phyloP scores from a whole-genome alignment of 805 yeast species.

The Maudiozyma barnettii region DNA sequence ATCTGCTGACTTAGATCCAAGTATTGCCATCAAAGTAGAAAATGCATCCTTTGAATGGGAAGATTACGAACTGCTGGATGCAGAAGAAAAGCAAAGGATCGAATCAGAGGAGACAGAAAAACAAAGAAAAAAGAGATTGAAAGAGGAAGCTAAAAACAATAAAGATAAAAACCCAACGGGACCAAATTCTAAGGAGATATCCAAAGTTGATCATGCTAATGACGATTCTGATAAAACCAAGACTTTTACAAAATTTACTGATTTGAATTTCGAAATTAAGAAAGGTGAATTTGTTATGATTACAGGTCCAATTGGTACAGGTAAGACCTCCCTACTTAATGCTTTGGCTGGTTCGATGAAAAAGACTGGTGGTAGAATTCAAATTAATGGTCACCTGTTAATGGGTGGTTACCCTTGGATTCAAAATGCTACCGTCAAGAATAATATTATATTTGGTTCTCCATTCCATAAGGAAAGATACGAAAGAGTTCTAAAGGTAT shows the following conservation, averaged over 20 bases:
- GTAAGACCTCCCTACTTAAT: slow-evolving; percentile 63
- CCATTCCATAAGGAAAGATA: slow-evolving; percentile 45
- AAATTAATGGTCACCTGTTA: slow-evolving; percentile 43
- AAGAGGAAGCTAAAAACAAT: slow-evolving; percentile 15
- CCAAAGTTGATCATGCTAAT: slow-evolving; percentile 1
- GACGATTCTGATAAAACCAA: slow-evolving; percentile 5
- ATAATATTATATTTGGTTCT: slow-evolving; percentile 62
- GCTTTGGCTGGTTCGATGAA: slow-evolving; percentile 70
- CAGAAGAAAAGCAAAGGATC: slow-evolving; percentile 23
- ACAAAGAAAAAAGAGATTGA: slow-evolving; percentile 3
- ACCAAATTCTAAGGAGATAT: not conserved
- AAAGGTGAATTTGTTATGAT: slow-evolving; percentile 57
- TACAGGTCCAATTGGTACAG: slow-evolving; percentile 69
- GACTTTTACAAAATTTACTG: slow-evolving; percentile 32
- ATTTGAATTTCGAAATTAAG: slow-evolving; percentile 44
- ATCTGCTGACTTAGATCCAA: slow-evolving; percentile 10
- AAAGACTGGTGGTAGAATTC: slow-evolving; percentile 41
- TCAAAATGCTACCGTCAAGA: slow-evolving; percentile 68
- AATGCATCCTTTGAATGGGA: slow-evolving; percentile 66
- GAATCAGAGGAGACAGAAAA: slow-evolving; percentile 13
- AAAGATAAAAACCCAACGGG: slow-evolving; percentile 5
- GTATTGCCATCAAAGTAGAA: slow-evolving; percentile 40
- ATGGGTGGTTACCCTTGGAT: slow-evolving; percentile 73
- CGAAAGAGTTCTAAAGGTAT: slow-evolving; percentile 46
- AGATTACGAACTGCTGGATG: slow-evolving; percentile 30